Percentiles rank a stretch among this genome's conserved stretches.
Conservation (phyloP, 2,329 filamentous ascomycete genomes). For the Fusarium marasasianum region DNA sequence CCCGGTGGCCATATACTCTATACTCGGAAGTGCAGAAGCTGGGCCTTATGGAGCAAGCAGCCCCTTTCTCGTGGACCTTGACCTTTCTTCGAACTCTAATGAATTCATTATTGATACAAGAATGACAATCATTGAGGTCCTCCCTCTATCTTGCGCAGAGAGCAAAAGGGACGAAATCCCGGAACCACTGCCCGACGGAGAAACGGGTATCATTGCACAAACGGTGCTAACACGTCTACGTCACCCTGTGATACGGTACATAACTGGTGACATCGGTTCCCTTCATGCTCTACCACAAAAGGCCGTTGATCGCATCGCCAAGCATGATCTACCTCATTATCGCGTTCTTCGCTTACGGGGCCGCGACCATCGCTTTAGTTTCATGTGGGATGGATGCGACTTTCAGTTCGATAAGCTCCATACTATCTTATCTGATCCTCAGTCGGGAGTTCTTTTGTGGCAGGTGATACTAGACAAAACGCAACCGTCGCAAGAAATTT, state of each 20-base stretch:
- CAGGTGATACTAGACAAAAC: slow-evolving; percentile 51
- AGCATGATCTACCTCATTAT: slow-evolving; percentile 38
- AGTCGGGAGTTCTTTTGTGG: slow-evolving; percentile 52
- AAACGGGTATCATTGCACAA: slow-evolving; percentile 52
- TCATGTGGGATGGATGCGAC: slow-evolving; percentile 52
- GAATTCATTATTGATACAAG: slow-evolving; percentile 54
- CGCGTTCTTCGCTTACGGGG: slow-evolving; percentile 52
- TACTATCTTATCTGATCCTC: slow-evolving; percentile 31
- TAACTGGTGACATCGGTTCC: slow-evolving; percentile 55
- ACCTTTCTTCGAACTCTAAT: not conserved
- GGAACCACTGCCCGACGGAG: slow-evolving; percentile 42
- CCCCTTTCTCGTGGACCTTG: slow-evolving; percentile 41
- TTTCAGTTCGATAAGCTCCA: slow-evolving; percentile 49
- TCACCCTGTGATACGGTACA: slow-evolving; percentile 56
- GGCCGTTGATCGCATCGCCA: slow-evolving; percentile 23
- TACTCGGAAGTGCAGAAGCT: slow-evolving; percentile 55
- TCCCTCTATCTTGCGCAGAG: slow-evolving; percentile 38
- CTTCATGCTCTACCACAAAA: slow-evolving; percentile 47
- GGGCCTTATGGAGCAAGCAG: slow-evolving; percentile 51
- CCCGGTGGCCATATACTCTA: slow-evolving; percentile 49
- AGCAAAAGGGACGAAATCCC: not conserved
- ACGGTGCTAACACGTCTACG: slow-evolving; percentile 54
- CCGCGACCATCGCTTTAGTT: slow-evolving; percentile 55
- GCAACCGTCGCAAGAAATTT: slow-evolving; percentile 38
- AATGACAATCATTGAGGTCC: slow-evolving; percentile 49